Conservation (phyloP, 768 basidiomycete species). For the Lactarius hatsudake region DNA sequence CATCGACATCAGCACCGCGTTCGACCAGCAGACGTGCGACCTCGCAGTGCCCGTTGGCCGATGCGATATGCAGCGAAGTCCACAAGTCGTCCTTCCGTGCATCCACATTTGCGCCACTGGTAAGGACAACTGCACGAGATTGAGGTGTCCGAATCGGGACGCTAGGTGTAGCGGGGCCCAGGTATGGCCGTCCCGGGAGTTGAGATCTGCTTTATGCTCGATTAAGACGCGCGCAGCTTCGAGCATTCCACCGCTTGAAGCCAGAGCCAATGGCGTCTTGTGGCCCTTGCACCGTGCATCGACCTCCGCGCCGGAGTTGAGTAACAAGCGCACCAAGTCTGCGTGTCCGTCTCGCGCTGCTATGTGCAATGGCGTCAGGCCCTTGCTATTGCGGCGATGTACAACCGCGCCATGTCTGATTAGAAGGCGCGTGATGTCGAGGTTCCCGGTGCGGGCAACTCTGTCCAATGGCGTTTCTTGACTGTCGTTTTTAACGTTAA, state of each 20-base stretch:
- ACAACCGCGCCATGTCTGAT: not conserved
- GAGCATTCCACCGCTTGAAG: not conserved
- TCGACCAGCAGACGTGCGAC: not conserved
- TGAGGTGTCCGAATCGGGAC: not conserved
- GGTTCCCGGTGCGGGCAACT: not conserved
- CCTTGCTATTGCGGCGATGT: not conserved
- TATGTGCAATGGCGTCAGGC: not conserved
- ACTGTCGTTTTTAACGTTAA: not conserved
- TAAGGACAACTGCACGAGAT: not conserved
- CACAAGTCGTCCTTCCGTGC: not conserved
- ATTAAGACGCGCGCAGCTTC: not conserved
- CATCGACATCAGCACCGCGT: not conserved
- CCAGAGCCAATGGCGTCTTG: not conserved
- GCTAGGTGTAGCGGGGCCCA: constrained; percentile 6
- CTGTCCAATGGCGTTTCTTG: constrained; percentile 8
- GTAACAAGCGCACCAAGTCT: not conserved
- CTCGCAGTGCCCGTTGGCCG: not conserved
- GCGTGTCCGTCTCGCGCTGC: not conserved
- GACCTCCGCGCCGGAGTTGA: constrained; percentile 3
- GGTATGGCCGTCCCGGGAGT: not conserved
- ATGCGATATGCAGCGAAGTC: constrained; percentile 7
- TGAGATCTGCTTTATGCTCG: constrained; percentile 3
- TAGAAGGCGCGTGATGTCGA: not conserved
- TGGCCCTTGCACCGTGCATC: not conserved
- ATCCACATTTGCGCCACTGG: constrained; percentile 2